A percentile compares a stretch with the other conserved stretches of the same genome.
These are phyloP conservation scores for Lipomyces anomalus DNA, from an alignment of 805 yeast genomes.

Conservation along the genomic window DNA sequence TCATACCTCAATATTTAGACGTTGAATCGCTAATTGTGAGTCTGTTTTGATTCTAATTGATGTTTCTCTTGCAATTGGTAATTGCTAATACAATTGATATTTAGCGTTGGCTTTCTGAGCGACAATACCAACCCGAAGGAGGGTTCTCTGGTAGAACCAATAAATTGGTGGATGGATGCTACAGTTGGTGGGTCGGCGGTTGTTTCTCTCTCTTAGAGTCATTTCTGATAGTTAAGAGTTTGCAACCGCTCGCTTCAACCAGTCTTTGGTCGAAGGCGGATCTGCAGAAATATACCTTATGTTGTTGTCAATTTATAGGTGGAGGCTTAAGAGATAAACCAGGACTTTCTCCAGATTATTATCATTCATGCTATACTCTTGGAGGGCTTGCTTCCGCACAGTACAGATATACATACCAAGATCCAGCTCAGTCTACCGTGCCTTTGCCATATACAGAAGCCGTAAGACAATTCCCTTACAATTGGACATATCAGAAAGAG, in stretches of 20 bases:
- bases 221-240: constrained; percentile 35
- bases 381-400: constrained; percentile 66
- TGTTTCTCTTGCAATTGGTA: neutral
- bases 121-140: constrained; percentile 73
- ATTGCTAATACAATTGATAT: neutral
- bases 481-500: neutral
- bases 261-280: constrained; percentile 49
- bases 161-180: constrained; percentile 93
- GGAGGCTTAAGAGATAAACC: constrained; percentile 93
- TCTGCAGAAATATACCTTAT: constrained; percentile 54
- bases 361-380: constrained; percentile 83
- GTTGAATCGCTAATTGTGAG: constrained; percentile 41
- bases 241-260: constrained; percentile 10
- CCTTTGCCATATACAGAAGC: no score
- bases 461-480: no score
- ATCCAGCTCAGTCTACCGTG: no score
- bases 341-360: constrained; percentile 68
- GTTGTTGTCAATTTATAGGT: constrained; percentile 62
- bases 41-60: no score
- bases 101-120: constrained; percentile 54
- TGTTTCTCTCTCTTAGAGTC: constrained; percentile 58
- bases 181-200: constrained; percentile 93
- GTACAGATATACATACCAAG: constrained; percentile 35
- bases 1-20: constrained; percentile 39
- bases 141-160: constrained; percentile 88